A percentile compares a stretch with the other conserved stretches of the same genome.
phyloP scores from a whole-genome alignment of 1,284 basidiomycete species.

The Grifola frondosa region DNA sequence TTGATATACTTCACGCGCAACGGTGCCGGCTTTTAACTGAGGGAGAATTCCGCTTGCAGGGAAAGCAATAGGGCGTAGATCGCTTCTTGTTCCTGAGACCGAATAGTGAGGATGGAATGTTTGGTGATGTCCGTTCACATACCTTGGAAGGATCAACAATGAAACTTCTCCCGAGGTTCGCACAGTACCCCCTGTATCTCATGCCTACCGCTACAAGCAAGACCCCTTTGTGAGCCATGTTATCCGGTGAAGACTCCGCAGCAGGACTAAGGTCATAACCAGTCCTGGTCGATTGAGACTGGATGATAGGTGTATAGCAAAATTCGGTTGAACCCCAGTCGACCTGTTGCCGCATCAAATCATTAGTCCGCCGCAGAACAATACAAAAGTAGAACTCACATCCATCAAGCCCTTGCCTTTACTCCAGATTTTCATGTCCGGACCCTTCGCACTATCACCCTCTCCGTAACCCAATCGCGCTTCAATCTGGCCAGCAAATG shows the following conservation, averaged over 20 bases:
- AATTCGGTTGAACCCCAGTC: conserved; percentile 91
- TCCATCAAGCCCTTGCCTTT: conserved; percentile 75
- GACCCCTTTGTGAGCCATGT: conserved; percentile 88
- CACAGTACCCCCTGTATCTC: conserved; percentile 91
- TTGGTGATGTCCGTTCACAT: no score
- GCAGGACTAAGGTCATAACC: conserved; percentile 90
- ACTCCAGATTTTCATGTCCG: conserved; percentile 88
- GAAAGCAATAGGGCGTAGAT: conserved; percentile 81
- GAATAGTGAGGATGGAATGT: conserved; percentile 9
- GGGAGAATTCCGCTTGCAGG: conserved; percentile 78
- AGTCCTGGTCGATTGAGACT: conserved; percentile 79
- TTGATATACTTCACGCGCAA: conserved; percentile 80
- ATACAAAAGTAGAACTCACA: conserved; percentile 43
- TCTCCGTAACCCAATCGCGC: conserved; percentile 84
- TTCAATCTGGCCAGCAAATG: conserved; percentile 83
- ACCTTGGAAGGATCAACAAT: conserved; percentile 93
- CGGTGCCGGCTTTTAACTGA: conserved; percentile 80
- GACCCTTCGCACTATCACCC: conserved; percentile 70
- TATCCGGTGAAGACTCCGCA: conserved; percentile 82
- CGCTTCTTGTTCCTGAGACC: conserved; percentile 79
- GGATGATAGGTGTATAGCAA: conserved; percentile 94
- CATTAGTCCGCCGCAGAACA: neutral
- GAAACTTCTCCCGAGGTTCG: conserved; percentile 90
- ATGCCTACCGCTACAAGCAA: conserved; percentile 88
- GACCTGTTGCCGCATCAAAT: conserved; percentile 54